A percentile compares a stretch with the other conserved stretches of the same genome.
These are phyloP conservation scores for Cucurbita pepo DNA, from an alignment of 306 rosid species.

Conservation along the genomic window DNA sequence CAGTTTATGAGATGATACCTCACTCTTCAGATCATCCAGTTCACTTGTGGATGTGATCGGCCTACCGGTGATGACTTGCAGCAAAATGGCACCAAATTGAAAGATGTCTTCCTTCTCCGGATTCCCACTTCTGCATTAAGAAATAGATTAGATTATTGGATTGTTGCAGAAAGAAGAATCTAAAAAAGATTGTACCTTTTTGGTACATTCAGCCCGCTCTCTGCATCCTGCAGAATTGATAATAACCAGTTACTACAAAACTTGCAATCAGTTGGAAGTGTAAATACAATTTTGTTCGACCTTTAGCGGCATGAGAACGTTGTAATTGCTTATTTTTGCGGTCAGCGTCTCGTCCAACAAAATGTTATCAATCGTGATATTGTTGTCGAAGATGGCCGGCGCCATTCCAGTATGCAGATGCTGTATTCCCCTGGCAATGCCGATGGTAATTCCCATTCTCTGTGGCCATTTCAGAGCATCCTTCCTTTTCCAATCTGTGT, in stretches of 20 bases:
- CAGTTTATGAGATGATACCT: conserved; percentile 27
- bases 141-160: neutral
- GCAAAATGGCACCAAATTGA: conserved; percentile 63
- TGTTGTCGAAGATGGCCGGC: conserved; percentile 57
- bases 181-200: neutral
- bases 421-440: conserved; percentile 61
- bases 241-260: neutral
- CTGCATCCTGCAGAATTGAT: conserved; percentile 17
- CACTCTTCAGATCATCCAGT: conserved; percentile 34
- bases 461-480: conserved; percentile 81
- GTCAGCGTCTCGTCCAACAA: conserved; percentile 53
- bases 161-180: neutral
- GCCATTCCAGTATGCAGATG: conserved; percentile 53
- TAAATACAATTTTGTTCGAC: conserved; percentile 7
- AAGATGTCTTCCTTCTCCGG: conserved; percentile 81
- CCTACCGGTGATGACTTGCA: conserved; percentile 62
- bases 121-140: conserved; percentile 1
- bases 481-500: conserved; percentile 55
- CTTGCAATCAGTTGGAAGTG: neutral
- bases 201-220: neutral
- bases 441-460: conserved; percentile 61
- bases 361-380: conserved; percentile 44
- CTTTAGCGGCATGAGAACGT: conserved; percentile 48
- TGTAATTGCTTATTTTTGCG: conserved; percentile 57
- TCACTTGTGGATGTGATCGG: conserved; percentile 30